Evolutionary conservation across 1,284 basidiomycete genomes (phyloP).

Genomic region (Fistulina hepatica): DNA sequence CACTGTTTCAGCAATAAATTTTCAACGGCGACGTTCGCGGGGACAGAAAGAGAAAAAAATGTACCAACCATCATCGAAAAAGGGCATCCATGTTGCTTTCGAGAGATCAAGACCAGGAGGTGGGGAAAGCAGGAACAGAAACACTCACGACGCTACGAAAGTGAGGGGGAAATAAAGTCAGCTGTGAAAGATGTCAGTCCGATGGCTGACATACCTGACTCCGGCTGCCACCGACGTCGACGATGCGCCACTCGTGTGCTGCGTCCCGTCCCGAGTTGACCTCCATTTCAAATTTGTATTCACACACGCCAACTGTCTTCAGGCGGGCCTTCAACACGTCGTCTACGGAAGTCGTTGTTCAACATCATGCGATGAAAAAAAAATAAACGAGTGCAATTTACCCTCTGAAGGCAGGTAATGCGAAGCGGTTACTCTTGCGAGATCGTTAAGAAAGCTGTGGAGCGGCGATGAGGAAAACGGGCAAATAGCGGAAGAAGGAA

Average conservation of each 20-base stretch:
- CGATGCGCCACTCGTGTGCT: conserved; percentile 69
- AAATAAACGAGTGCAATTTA: too few species aligned
- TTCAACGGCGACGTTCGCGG: conserved; percentile 6
- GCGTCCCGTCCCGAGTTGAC: conserved; percentile 52
- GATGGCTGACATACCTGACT: conserved; percentile 43
- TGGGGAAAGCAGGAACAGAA: not conserved
- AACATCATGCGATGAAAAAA: too few species aligned
- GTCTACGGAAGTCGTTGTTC: conserved; percentile 28
- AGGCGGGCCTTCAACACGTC: conserved; percentile 64
- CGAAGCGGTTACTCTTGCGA: conserved; percentile 52
- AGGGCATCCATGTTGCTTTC: conserved; percentile 56
- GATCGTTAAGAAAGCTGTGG: conserved; percentile 57
- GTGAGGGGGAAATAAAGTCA: conserved; percentile 7
- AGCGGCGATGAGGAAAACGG: not conserved
- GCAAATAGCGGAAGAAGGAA: conserved; percentile 3
- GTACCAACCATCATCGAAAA: conserved; percentile 61
- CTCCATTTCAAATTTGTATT: conserved; percentile 73
- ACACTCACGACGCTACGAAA: conserved; percentile 29
- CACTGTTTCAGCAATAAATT: conserved; percentile 25
- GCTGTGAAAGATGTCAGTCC: conserved; percentile 8
- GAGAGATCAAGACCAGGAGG: conserved; percentile 5
- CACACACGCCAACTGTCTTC: conserved; percentile 67
- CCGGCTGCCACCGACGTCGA: conserved; percentile 69
- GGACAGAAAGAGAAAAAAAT: conserved; percentile 1
- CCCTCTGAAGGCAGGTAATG: conserved; percentile 62